These are phyloP conservation scores for Edaphochlamys debaryana DNA, from an alignment of 139 green algal species.

Conservation along the genomic window DNA sequence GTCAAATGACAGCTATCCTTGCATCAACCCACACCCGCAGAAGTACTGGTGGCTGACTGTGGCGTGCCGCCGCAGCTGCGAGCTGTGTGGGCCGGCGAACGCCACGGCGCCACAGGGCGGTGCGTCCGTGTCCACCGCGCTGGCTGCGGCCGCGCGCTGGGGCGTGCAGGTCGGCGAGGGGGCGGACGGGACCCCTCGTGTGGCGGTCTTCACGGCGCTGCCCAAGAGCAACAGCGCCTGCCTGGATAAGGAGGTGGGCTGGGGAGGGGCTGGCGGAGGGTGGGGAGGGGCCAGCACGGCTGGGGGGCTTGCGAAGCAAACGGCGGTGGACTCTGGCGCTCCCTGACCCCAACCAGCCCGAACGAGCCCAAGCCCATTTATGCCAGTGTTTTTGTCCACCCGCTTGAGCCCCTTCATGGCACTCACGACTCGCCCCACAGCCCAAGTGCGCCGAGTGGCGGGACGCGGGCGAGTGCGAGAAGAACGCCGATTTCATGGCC, in stretches of 20 bases:
- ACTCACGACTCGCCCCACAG: constrained; percentile 19
- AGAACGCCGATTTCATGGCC: constrained; percentile 65
- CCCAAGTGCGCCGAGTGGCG: constrained; percentile 50
- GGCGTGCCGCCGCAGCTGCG: constrained; percentile 25
- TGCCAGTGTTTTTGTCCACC: no score
- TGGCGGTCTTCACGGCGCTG: constrained; percentile 5
- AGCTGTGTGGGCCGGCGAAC: not conserved
- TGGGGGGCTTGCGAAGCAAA: no score
- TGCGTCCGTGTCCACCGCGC: not conserved
- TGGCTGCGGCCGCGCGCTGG: not conserved
- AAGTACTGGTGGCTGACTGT: constrained; percentile 30
- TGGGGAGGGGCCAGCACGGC: no score
- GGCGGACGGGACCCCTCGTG: not conserved
- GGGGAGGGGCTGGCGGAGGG: not conserved
- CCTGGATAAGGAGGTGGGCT: constrained; percentile 5
- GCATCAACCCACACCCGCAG: constrained; percentile 4
- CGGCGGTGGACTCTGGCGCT: no score
- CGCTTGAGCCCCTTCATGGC: no score
- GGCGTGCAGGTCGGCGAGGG: constrained; percentile 31
- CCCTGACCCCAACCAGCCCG: no score
- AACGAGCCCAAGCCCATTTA: no score
- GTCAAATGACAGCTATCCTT: no score
- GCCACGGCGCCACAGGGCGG: not conserved
- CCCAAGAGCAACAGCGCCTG: not conserved
- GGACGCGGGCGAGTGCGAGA: constrained; percentile 48